Percentiles rank a stretch among this genome's conserved stretches.
Conservation (phyloP, 345 rosid species). For the Hibiscus trionum region DNA sequence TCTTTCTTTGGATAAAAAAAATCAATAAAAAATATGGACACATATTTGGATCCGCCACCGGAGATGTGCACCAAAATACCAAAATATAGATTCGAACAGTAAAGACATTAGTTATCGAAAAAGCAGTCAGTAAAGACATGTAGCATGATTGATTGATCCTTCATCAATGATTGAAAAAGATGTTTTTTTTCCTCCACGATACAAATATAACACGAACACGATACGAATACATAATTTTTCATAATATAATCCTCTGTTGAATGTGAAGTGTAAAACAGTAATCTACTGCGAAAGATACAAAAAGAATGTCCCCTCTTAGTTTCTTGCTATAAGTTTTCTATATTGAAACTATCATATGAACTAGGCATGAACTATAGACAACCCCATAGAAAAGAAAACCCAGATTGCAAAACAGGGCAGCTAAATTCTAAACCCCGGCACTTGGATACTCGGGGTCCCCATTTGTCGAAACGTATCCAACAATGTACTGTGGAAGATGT, state of each 20-base stretch:
- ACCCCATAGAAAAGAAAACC: not conserved
- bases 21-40: no score
- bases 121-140: no score
- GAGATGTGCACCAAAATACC: no score
- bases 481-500: slow-evolving; percentile 36
- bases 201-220: no score
- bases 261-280: not conserved
- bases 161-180: no score
- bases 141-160: no score
- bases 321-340: not conserved
- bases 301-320: not conserved
- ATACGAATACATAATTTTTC: no score
- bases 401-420: not conserved
- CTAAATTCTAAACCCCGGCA: slow-evolving; percentile 9
- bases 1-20: no score
- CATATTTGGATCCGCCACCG: no score
- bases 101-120: no score
- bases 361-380: not conserved
- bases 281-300: not conserved
- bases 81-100: no score
- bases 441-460: slow-evolving; percentile 20
- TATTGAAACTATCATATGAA: not conserved
- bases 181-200: no score
- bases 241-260: not conserved
- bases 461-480: slow-evolving; percentile 25